Evolutionary conservation across 2,329 filamentous ascomycete genomes (phyloP).

Genomic region (Calonectria henricotiae): DNA sequence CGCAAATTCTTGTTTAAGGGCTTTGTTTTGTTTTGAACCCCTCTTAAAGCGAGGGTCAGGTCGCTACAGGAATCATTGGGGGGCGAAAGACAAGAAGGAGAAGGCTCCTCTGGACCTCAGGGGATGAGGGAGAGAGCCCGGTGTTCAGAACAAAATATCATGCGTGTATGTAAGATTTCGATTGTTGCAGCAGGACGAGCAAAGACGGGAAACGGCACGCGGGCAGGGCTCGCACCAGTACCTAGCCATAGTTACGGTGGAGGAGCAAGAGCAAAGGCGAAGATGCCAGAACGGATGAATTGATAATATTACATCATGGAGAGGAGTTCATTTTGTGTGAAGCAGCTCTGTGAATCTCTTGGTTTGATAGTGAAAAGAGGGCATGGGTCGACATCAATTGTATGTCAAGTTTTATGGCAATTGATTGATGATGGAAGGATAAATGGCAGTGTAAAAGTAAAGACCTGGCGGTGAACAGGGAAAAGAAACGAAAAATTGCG

Average conservation of each 20-base stretch:
- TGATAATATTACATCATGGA: constrained; percentile 23
- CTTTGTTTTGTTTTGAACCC: constrained; percentile 38
- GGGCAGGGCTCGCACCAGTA: constrained; percentile 39
- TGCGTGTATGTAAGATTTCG: constrained; percentile 52
- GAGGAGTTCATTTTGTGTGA: neutral
- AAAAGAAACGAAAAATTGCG: no score
- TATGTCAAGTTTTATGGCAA: no score
- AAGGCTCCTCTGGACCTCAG: constrained; percentile 33
- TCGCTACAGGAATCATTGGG: constrained; percentile 28
- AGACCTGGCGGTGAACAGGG: no score
- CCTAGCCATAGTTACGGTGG: constrained; percentile 39
- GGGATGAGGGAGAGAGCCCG: constrained; percentile 46
- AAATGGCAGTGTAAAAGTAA: no score
- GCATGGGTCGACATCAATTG: no score
- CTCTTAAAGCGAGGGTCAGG: constrained; percentile 24
- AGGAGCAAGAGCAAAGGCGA: constrained; percentile 27
- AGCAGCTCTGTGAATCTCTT: neutral
- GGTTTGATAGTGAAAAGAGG: no score
- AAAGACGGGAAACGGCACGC: constrained; percentile 33
- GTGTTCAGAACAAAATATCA: constrained; percentile 55
- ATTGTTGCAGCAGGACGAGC: constrained; percentile 40
- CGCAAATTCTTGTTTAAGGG: constrained; percentile 40
- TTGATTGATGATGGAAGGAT: no score
- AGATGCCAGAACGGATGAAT: constrained; percentile 40
- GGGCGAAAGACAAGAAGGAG: constrained; percentile 33